phyloP scores from a whole-genome alignment of 805 yeast species.

The Wickerhamomyces canadensis region DNA sequence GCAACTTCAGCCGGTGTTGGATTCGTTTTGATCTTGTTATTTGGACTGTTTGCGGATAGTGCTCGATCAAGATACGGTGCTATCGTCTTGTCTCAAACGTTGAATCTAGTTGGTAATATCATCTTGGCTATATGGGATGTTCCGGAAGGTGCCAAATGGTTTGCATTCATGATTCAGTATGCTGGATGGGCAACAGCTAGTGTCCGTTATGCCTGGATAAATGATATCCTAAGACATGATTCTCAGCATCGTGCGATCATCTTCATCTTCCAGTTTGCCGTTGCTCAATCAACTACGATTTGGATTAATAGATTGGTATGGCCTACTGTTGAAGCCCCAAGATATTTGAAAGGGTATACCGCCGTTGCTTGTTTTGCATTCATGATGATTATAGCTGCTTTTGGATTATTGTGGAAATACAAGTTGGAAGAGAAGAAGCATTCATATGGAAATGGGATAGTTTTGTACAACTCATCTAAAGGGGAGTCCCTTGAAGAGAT shows the following conservation, averaged over 20 bases:
- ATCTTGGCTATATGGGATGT: slow-evolving; percentile 47
- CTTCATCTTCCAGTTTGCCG: slow-evolving; percentile 40
- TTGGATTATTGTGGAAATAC: slow-evolving; percentile 26
- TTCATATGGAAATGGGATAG: slow-evolving; percentile 34
- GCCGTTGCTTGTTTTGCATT: slow-evolving; percentile 27
- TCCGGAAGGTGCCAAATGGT: slow-evolving; percentile 46
- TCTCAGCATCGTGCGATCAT: slow-evolving; percentile 46
- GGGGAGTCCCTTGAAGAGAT: slow-evolving; percentile 14
- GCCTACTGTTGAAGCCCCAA: slow-evolving; percentile 47
- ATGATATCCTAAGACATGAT: slow-evolving; percentile 52
- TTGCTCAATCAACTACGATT: slow-evolving; percentile 50
- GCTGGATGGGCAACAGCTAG: slow-evolving; percentile 1
- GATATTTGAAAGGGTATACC: slow-evolving; percentile 48
- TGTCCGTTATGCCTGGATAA: slow-evolving; percentile 45
- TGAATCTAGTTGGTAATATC: slow-evolving; percentile 40
- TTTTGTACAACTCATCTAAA: slow-evolving; percentile 23
- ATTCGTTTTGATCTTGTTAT: neutral
- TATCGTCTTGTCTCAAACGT: slow-evolving; percentile 34
- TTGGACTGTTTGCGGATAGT: slow-evolving; percentile 28
- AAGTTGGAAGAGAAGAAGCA: slow-evolving; percentile 33
- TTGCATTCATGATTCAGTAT: slow-evolving; percentile 29
- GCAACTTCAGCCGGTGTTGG: slow-evolving; percentile 29
- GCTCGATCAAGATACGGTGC: slow-evolving; percentile 38
- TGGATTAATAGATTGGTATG: slow-evolving; percentile 33
- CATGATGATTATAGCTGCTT: slow-evolving; percentile 19